Base-by-base conservation (phyloP, 108 stramenopile species). In the Conticribra guillardii region DNA sequence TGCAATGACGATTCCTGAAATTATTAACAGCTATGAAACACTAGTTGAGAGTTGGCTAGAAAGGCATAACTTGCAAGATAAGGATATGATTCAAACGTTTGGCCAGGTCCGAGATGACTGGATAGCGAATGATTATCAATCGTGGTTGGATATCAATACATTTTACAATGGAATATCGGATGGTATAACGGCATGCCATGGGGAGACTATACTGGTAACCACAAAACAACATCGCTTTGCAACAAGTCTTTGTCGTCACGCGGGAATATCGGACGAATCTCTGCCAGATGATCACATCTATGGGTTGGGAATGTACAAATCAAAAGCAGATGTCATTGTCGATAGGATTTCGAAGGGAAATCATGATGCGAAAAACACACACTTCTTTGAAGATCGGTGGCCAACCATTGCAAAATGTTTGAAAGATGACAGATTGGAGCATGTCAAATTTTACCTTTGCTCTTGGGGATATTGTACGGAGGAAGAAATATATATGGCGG, bases 191-290 rank as follows among this genome's bases (percentile, higher is more conserved):
- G 24, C 32, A 15, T 77, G 76, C 28, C 21, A 16, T 17, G 76
- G 76, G n/a, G 76, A 77, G 30, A 28, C 58, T 22, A 63, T 77
- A 19, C 46, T 77, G 37, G 76, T 77, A 2, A 77, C 76, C 14
- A 77, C 76, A 29, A 77, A 77, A 17, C 76, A 77, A 30, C 76
- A 77, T 29, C 76, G 76, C 3, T 77, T 77, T 72, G 76, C 76
- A 15, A 71, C 70, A 14, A 70, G 70, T 3, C 49, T 77, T 33
- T 61, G 63, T 15, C 69, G 76, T 2, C 76, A 77, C 32, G 76
- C 76, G 1, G 76, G 76, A 19, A 45, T 77, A 18, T n/a, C 53
- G 0, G 54, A 54, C 14, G 24, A 22, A 18, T 46, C 69, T 2
- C 63, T 77, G 65, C 70, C 76, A 57, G 70, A 77, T 45, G 70